Evolutionary conservation across 345 rosid species (phyloP), one percentile per base, ranked within the genome.

Genomic region (Cardamine chenopodiifolia): DNA sequence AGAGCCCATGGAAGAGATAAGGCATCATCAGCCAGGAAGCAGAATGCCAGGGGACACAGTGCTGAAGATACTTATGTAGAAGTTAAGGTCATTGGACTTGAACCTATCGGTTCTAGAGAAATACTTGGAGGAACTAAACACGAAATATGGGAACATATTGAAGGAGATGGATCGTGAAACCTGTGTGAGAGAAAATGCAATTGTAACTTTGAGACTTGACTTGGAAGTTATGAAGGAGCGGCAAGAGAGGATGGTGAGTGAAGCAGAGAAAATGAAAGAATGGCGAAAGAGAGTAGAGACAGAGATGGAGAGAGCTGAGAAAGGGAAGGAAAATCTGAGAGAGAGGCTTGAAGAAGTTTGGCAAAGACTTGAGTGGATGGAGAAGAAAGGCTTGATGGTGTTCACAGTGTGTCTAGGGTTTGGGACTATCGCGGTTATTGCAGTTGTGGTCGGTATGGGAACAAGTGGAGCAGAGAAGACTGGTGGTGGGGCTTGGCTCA

Each of bases 11-110:
- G 91, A 87, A 77, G 99, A 88, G 82, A 78, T 83, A 57, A 92
- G 84, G 23, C 97, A 77, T 62, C 81, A 78, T 71, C 90, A 86
- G 68, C 96, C 88, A 79, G 90, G 80, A 75, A 89, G 95, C 54
- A 87, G 97, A 80, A 86, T 90, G 92, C 94, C 93, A 62, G 96
- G 96, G n/a, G 99, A 96, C 73, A 84, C 90, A 37, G 98, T 89
- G 75, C 87, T 92, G 23, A 92, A 92, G 83, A 83, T 92, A 80
- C 78, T 96, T 66, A 89, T 90, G 98, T 96, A 96, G 80, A 96
- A 96, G 87, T 90, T 90, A 44, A 86, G 84, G 68, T 90, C 96
- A 2, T 54, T 96, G 60, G 99, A 96, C 83, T 55, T 89, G 45
- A 92, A 84, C 81, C 78, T 96, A 50, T 89, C 96, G 19, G 90